phyloP scores from a whole-genome alignment of 148 eudicot genomes.

The Rhododendron ovatum region DNA sequence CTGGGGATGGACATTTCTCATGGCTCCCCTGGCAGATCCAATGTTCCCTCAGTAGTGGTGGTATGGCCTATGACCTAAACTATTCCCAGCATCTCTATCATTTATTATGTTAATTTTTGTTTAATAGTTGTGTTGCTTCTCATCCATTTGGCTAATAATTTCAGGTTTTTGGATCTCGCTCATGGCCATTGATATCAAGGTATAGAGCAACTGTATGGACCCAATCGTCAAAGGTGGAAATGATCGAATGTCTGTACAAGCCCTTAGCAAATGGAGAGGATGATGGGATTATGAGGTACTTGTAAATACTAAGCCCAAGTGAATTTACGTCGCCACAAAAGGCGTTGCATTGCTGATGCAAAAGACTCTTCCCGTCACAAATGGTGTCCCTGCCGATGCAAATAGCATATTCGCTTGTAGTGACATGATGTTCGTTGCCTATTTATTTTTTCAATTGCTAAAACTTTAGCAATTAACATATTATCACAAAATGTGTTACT shows the following conservation, averaged over 20 bases:
- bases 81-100: background rate
- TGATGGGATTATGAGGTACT: conserved; percentile 85
- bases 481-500: background rate
- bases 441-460: background rate
- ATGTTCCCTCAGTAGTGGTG: conserved; percentile 87
- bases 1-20: conserved; percentile 97
- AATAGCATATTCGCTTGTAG: too few relatives aligned
- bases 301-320: background rate
- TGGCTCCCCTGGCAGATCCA: conserved; percentile 47
- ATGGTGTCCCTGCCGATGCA: too few relatives aligned
- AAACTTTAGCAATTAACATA: background rate
- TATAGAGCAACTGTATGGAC: conserved; percentile 79
- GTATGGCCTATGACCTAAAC: conserved; percentile 25
- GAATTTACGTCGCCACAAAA: background rate
- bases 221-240: conserved; percentile 83
- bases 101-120: background rate
- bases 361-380: too few relatives aligned
- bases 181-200: conserved; percentile 87
- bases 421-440: background rate
- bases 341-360: too few relatives aligned
- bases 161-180: conserved; percentile 89
- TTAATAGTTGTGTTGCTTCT: background rate
- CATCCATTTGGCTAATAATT: background rate
- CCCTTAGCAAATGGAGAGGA: conserved; percentile 38
- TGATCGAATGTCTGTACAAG: conserved; percentile 71